Conservation (phyloP, 108 stramenopile species). For the Skeletonema menzelii region DNA sequence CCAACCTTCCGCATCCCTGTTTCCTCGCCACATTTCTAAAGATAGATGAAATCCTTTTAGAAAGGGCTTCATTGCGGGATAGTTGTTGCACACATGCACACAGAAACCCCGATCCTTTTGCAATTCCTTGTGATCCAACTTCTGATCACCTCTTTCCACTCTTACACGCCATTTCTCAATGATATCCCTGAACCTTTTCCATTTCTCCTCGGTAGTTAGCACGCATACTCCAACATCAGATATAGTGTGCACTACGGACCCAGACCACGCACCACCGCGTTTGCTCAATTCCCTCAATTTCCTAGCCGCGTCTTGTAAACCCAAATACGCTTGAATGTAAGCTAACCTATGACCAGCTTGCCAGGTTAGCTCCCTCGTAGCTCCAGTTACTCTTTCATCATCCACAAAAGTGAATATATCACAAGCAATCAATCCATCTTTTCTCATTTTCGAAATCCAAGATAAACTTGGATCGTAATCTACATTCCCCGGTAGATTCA, state of each 20-base stretch:
- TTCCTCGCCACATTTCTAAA: conserved; percentile 4
- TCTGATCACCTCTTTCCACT: background rate
- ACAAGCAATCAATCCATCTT: conserved; percentile 27
- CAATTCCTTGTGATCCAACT: conserved; percentile 1
- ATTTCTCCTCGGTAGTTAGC: conserved; percentile 29
- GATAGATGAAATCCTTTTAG: conserved; percentile 18
- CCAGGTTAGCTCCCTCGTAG: conserved; percentile 2
- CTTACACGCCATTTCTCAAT: background rate
- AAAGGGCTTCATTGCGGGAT: conserved; percentile 10
- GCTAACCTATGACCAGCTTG: conserved; percentile 8
- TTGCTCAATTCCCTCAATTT: conserved; percentile 17
- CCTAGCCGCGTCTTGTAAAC: conserved; percentile 48
- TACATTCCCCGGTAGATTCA: conserved; percentile 29
- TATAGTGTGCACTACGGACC: background rate
- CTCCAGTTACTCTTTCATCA: conserved; percentile 28
- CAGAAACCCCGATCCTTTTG: conserved; percentile 9
- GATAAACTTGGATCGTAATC: conserved; percentile 12
- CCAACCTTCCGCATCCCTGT: conserved; percentile 16
- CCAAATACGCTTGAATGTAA: conserved; percentile 16
- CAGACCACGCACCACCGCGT: conserved; percentile 34
- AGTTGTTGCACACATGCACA: background rate
- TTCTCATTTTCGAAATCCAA: conserved; percentile 25
- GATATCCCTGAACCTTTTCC: conserved; percentile 17
- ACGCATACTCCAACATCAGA: conserved; percentile 16
- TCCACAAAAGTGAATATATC: conserved; percentile 38